Base-by-base conservation (phyloP, 305 asterid genomes). In the Fraxinus nigra region DNA sequence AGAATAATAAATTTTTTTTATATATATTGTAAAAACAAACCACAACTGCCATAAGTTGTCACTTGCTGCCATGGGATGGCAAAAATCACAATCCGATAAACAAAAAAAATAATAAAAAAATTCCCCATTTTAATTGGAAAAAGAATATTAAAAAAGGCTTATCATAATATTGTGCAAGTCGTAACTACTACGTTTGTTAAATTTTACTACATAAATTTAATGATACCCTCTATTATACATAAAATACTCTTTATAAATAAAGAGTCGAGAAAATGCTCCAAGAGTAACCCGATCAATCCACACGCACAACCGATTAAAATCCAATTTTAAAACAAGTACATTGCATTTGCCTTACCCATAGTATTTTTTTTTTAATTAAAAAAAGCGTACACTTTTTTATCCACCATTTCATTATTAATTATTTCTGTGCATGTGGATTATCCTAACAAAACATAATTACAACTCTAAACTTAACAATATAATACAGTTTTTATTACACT, bases 381-480 rank as follows among this genome's bases (percentile, higher is more conserved):
- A 51, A 51, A 54, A n/a, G 0, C 2, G 24, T n/a, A 54, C 5
- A 56, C 11, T 56, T 56, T 56, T 56, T 63, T 63, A 26, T 65
- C 72, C 72, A 26, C 33, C 30, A 22, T 65, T 65, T 65, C 35
- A 9, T 26, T 22, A 26, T 65, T 65, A 24, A 69, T 69, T 4
- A 14, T 69, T 69, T 69, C 75, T 14, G 1, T 30, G 75, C 75
- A 14, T 30, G 30, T 28, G 78, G 54, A 16, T 70, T 79, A 79
- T 70, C 26, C 22, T 79, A 72, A 70, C 56, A 43, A 46, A 4
- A 72, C 69, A 20, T 59, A 43, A 37, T 79, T 79, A 79, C 72
- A 79, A 63, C 77, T 76, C 59, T 48, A 48, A 48, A 48, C 7
- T 48, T 48, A 14, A 51, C 22, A 16, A 51, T 51, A 24, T 63